Conservation (phyloP, 2,329 filamentous ascomycete genomes). For the Lachnellula hyalina region DNA sequence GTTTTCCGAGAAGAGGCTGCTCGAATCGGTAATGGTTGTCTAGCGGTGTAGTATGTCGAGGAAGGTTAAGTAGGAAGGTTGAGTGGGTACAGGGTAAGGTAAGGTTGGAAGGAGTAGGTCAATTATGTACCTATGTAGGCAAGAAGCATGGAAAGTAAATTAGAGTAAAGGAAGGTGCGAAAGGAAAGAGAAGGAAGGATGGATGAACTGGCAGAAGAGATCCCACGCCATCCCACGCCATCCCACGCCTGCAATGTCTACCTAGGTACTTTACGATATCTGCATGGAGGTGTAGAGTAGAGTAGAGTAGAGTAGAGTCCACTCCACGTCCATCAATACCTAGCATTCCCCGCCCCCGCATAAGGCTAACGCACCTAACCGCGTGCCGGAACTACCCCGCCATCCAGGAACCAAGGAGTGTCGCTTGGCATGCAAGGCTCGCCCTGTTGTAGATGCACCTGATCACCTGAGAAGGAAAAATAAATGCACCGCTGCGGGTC, state of each 20-base stretch:
- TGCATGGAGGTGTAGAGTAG: slow-evolving; percentile 9
- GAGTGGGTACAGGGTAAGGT: not conserved
- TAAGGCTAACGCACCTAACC: slow-evolving; percentile 3
- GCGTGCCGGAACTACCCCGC: slow-evolving; percentile 10
- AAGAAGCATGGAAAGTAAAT: not conserved
- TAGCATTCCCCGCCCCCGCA: slow-evolving; percentile 12
- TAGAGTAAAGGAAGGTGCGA: not conserved
- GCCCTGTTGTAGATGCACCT: not conserved
- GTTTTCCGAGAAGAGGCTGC: not conserved
- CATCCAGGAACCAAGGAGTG: slow-evolving; percentile 13
- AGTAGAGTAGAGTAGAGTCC: no score
- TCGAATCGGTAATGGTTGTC: not conserved
- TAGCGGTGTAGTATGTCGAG: not conserved
- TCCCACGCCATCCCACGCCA: no score
- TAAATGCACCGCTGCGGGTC: not conserved
- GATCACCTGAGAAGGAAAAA: slow-evolving; percentile 1
- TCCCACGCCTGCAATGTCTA: not conserved
- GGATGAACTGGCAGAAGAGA: no score
- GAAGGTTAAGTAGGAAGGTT: not conserved
- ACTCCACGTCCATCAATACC: no score
- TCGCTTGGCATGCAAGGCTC: slow-evolving; percentile 1
- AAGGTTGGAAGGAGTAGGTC: not conserved
- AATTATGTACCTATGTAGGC: not conserved
- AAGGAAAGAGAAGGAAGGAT: not conserved
- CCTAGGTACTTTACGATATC: no score